Conservation (phyloP, 768 basidiomycete species). For the Filobasidium wieringae region DNA sequence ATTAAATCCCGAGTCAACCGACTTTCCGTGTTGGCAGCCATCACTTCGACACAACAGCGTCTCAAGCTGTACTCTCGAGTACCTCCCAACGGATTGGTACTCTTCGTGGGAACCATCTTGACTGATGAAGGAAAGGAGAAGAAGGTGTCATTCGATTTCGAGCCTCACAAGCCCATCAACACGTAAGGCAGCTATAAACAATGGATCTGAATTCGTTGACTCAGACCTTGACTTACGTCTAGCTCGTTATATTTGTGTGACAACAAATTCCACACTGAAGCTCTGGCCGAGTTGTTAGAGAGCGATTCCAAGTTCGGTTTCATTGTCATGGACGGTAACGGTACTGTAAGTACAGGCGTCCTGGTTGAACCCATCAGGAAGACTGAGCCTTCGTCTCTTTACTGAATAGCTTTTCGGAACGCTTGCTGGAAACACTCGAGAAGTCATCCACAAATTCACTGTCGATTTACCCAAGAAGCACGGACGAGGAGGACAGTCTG, state of each 20-base stretch:
- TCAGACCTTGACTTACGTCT: too few relatives aligned
- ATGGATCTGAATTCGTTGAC: too few relatives aligned
- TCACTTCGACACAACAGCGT: conserved; percentile 94
- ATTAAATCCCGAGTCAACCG: conserved; percentile 99
- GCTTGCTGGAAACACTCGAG: conserved; percentile 91
- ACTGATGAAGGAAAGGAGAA: conserved; percentile 99
- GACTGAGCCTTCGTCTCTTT: neutral
- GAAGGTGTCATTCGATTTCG: conserved; percentile 96
- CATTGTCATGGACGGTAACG: conserved; percentile 99
- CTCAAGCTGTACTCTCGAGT: conserved; percentile 94
- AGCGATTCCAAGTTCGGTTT: conserved; percentile 96
- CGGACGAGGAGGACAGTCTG: conserved; percentile 98
- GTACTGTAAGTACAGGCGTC: conserved; percentile 44
- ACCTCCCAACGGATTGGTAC: conserved; percentile 89
- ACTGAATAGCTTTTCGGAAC: conserved; percentile 65
- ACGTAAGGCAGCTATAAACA: conserved; percentile 75
- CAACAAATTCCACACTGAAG: conserved; percentile 99
- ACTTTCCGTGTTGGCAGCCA: conserved; percentile 91
- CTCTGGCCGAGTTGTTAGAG: conserved; percentile 87
- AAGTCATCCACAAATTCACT: conserved; percentile 94
- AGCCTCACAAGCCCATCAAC: conserved; percentile 98
- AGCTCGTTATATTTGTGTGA: conserved; percentile 97
- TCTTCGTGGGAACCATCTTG: conserved; percentile 94
- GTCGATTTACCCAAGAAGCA: conserved; percentile 99
- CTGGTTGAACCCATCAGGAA: neutral